Evolutionary conservation across 257 asterid genomes (phyloP).

Genomic region (Jasminum sambac): DNA sequence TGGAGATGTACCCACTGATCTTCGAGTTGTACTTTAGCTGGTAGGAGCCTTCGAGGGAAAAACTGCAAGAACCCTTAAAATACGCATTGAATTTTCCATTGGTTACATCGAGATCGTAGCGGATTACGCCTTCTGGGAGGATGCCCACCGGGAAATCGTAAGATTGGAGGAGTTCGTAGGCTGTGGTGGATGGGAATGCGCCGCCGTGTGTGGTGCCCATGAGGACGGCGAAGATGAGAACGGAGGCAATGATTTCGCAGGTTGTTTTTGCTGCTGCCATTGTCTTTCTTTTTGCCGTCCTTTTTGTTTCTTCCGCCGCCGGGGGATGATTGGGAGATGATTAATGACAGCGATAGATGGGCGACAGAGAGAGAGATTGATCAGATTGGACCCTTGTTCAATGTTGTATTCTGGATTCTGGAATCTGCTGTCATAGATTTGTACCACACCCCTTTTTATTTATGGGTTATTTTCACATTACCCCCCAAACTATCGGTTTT

Average conservation of each 20-base stretch:
- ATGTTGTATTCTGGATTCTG: too few species aligned
- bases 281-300: not conserved
- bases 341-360: not conserved
- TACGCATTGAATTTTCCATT: slow-evolving; percentile 65
- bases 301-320: not conserved
- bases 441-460: too few species aligned
- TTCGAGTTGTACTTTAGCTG: slow-evolving; percentile 57
- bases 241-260: not conserved
- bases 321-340: not conserved
- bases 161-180: slow-evolving; percentile 55
- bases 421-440: too few species aligned
- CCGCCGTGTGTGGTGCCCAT: slow-evolving; percentile 27
- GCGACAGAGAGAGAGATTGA: not conserved
- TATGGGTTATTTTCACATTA: too few species aligned
- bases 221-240: slow-evolving; percentile 19
- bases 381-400: not conserved
- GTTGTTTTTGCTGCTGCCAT: slow-evolving; percentile 19
- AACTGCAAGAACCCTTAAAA: slow-evolving; percentile 64
- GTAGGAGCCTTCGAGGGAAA: slow-evolving; percentile 72
- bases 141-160: slow-evolving; percentile 67
- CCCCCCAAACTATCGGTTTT: too few species aligned
- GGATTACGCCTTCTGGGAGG: slow-evolving; percentile 67
- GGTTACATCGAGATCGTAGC: slow-evolving; percentile 57
- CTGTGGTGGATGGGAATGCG: slow-evolving; percentile 40
- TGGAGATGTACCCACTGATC: slow-evolving; percentile 58